These are phyloP conservation scores for Gigaspora rosea DNA, from an alignment of 192 early-diverging fungal genomes.

Conservation along the genomic window DNA sequence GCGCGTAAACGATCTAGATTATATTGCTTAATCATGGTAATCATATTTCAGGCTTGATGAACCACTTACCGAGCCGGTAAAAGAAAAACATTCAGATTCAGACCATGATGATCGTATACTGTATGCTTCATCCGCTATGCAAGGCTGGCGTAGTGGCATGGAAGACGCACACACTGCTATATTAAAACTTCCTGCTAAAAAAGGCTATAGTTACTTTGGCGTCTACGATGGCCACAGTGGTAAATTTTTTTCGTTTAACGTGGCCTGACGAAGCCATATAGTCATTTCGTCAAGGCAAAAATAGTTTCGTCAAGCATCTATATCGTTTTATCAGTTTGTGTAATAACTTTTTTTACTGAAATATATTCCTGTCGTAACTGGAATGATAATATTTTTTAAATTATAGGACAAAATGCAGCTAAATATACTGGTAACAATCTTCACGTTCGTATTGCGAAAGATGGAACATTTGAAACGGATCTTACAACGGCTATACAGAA, in stretches of 20 bases:
- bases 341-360: no score
- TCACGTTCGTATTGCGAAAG: slow-evolving; percentile 69
- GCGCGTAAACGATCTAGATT: no score
- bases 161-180: slow-evolving; percentile 96
- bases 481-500: slow-evolving; percentile 78
- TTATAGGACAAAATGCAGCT: slow-evolving; percentile 71
- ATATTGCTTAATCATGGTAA: no score
- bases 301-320: no score
- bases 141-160: slow-evolving; percentile 98
- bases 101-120: slow-evolving; percentile 71
- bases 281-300: no score
- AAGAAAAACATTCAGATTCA: slow-evolving; percentile 79
- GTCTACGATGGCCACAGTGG: slow-evolving; percentile 97
- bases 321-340: no score
- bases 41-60: slow-evolving; percentile 32
- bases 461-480: slow-evolving; percentile 65
- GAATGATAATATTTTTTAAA: no score
- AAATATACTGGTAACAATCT: slow-evolving; percentile 79
- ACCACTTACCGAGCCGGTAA: slow-evolving; percentile 90
- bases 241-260: slow-evolving; percentile 33
- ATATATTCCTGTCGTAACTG: no score
- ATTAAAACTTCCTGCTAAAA: slow-evolving; percentile 65
- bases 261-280: no score
- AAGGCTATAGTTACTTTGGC: slow-evolving; percentile 84
- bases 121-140: slow-evolving; percentile 92